Percentiles rank a stretch among this genome's conserved stretches.
Evolutionary conservation across 1,139 yeast genomes (phyloP).

Genomic region (Pichia sp.): DNA sequence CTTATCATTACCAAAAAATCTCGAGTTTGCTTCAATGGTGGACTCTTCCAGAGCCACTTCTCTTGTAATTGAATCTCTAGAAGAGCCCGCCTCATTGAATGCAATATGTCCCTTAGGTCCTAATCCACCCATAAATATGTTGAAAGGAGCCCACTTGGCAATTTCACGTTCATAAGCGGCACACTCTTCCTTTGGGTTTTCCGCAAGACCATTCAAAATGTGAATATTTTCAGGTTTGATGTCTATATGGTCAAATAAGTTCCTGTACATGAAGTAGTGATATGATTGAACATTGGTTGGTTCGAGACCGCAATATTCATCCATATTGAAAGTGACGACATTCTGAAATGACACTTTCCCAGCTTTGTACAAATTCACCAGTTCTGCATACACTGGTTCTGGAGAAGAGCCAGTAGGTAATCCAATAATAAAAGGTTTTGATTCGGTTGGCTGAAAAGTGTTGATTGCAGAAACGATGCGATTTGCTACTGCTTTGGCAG

Average conservation of each 20-base stretch:
- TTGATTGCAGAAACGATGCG: conserved; percentile 41
- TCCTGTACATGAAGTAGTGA: conserved; percentile 54
- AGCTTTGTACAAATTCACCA: conserved; percentile 39
- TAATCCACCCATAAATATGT: conserved; percentile 54
- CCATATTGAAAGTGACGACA: conserved; percentile 60
- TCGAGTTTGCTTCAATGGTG: conserved; percentile 50
- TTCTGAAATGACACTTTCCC: conserved; percentile 44
- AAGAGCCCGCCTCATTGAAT: conserved; percentile 54
- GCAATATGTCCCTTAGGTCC: conserved; percentile 65
- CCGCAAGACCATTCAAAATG: conserved; percentile 48
- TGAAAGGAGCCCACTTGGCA: conserved; percentile 43
- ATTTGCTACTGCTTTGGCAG: conserved; percentile 45
- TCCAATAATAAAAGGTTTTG: conserved; percentile 51
- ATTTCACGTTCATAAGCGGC: conserved; percentile 44
- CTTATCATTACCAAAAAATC: conserved; percentile 44
- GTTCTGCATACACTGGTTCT: conserved; percentile 45
- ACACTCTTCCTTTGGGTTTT: conserved; percentile 43
- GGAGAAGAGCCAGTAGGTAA: conserved; percentile 65
- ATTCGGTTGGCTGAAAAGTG: conserved; percentile 39
- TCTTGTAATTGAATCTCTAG: conserved; percentile 42
- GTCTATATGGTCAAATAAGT: conserved; percentile 54
- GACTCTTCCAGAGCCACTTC: conserved; percentile 43
- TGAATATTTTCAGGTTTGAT: conserved; percentile 49
- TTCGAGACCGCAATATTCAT: conserved; percentile 47
- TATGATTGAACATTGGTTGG: conserved; percentile 49